Evolutionary conservation across 2,329 filamentous ascomycete genomes (phyloP).

Genomic region (Phoma sp.): DNA sequence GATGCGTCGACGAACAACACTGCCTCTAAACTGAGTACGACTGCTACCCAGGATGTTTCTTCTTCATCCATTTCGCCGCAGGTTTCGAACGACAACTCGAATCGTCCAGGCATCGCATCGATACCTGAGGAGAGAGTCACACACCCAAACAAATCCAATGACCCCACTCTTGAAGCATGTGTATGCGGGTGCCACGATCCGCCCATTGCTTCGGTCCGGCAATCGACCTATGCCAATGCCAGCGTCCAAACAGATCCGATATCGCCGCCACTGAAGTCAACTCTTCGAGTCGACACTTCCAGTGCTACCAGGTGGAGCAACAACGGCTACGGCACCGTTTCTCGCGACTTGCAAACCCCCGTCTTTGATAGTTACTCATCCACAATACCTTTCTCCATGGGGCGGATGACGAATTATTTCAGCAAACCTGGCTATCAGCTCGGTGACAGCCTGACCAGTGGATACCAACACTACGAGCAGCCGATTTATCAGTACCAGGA

Average conservation of each 20-base stretch:
- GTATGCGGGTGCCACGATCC: slow-evolving; percentile 16
- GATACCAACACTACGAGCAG: slow-evolving; percentile 26
- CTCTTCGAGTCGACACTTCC: slow-evolving; percentile 24
- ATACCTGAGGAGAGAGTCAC: not conserved
- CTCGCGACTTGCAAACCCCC: slow-evolving; percentile 25
- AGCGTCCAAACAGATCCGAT: slow-evolving; percentile 34
- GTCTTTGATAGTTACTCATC: slow-evolving; percentile 13
- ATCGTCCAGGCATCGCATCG: not conserved
- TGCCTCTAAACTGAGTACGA: not conserved
- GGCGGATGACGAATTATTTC: slow-evolving; percentile 43
- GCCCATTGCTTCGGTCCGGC: not conserved
- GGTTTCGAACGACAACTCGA: not conserved
- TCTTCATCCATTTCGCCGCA: not conserved
- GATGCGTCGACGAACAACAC: not conserved
- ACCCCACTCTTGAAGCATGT: slow-evolving; percentile 3
- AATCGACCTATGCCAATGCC: slow-evolving; percentile 27
- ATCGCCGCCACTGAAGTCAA: slow-evolving; percentile 10
- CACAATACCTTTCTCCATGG: slow-evolving; percentile 36
- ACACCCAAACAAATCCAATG: not conserved
- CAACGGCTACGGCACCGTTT: slow-evolving; percentile 19
- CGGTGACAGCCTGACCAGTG: slow-evolving; percentile 37
- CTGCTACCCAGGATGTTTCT: not conserved
- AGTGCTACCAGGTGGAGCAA: slow-evolving; percentile 7
- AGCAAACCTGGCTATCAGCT: slow-evolving; percentile 42
- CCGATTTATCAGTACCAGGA: slow-evolving; percentile 24